phyloP scores from a whole-genome alignment of 257 asterid species.

The Lantana camara region DNA sequence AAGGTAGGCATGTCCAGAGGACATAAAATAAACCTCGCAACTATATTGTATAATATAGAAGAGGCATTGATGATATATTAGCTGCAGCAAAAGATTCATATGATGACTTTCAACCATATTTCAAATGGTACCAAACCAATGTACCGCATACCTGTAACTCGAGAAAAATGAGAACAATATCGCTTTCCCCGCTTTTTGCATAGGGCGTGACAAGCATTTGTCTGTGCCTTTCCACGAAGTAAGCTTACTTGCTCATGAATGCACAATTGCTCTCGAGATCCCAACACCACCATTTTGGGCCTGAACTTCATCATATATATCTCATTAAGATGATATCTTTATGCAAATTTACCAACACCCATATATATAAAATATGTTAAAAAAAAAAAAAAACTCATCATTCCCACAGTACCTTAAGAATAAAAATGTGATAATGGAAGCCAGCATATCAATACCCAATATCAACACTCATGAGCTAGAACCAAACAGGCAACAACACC shows the following conservation, averaged over 20 bases:
- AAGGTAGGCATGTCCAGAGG: slow-evolving; percentile 6
- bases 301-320: slow-evolving; percentile 49
- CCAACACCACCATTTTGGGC: slow-evolving; percentile 95
- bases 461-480: slow-evolving; percentile 12
- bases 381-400: slow-evolving; percentile 17
- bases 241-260: slow-evolving; percentile 83
- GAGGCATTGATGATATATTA: slow-evolving; percentile 20
- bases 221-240: slow-evolving; percentile 91
- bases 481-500: background rate
- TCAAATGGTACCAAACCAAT: slow-evolving; percentile 8
- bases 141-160: slow-evolving; percentile 73
- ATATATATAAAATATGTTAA: no score
- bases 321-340: slow-evolving; percentile 15
- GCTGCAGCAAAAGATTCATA: slow-evolving; percentile 3
- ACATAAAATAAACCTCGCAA: slow-evolving; percentile 8
- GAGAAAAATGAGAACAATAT: slow-evolving; percentile 74
- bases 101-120: slow-evolving; percentile 16
- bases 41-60: slow-evolving; percentile 8
- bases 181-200: slow-evolving; percentile 71
- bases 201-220: slow-evolving; percentile 89
- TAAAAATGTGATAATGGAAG: slow-evolving; percentile 2
- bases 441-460: background rate
- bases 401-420: slow-evolving; percentile 12
- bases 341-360: slow-evolving; percentile 12
- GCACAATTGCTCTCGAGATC: slow-evolving; percentile 98